Conservation (phyloP, 805 yeast species). For the Cyberlindnera subsufficiens region DNA sequence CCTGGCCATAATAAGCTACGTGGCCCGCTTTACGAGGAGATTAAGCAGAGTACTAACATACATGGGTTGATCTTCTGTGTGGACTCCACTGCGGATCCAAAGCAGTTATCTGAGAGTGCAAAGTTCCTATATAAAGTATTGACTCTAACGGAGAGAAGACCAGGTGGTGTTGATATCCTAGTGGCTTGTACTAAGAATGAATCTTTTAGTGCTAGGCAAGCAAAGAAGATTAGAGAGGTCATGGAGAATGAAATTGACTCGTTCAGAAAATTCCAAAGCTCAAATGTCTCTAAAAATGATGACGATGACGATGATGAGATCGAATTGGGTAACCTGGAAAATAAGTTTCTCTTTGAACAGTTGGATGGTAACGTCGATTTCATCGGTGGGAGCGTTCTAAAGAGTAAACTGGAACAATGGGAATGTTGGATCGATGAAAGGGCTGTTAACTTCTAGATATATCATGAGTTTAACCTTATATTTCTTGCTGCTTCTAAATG, state of each 20-base stretch:
- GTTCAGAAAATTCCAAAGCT: slow-evolving; percentile 42
- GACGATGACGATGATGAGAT: slow-evolving; percentile 35
- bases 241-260: slow-evolving; percentile 61
- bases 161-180: slow-evolving; percentile 67
- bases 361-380: slow-evolving; percentile 72
- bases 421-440: slow-evolving; percentile 75
- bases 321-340: slow-evolving; percentile 34
- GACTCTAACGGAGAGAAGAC: slow-evolving; percentile 53
- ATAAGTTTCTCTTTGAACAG: slow-evolving; percentile 55
- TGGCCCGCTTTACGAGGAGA: slow-evolving; percentile 44
- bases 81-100: slow-evolving; percentile 61
- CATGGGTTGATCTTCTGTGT: slow-evolving; percentile 70
- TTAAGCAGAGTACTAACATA: slow-evolving; percentile 37
- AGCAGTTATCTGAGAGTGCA: slow-evolving; percentile 47
- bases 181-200: slow-evolving; percentile 85
- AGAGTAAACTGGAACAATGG: slow-evolving; percentile 53
- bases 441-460: slow-evolving; percentile 45
- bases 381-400: slow-evolving; percentile 65
- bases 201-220: slow-evolving; percentile 75
- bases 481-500: neutral
- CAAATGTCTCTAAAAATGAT: slow-evolving; percentile 25
- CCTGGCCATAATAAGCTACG: slow-evolving; percentile 86
- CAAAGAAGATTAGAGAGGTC: slow-evolving; percentile 48
- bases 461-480: neutral
- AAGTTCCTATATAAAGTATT: slow-evolving; percentile 54